Conservation (phyloP, 495 filamentous ascomycete species). For the Hypoxylon lienhwacheense region DNA sequence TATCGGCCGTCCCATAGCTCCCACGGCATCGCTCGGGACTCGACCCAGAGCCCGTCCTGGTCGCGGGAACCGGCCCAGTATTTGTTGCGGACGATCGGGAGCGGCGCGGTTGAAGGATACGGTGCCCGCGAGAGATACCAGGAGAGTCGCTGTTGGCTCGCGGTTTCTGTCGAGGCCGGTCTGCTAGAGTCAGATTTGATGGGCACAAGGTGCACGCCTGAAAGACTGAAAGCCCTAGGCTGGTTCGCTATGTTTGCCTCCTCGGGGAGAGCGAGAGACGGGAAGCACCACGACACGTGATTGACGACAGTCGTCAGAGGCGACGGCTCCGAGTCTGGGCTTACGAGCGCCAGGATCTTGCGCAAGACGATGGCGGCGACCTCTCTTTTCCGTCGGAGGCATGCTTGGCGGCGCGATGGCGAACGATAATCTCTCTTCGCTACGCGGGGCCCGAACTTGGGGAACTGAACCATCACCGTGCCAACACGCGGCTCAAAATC, state of each 20-base stretch:
- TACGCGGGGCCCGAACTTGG: slow-evolving; percentile 24
- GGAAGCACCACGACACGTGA: slow-evolving; percentile 44
- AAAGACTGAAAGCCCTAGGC: slow-evolving; percentile 55
- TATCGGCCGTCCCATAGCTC: slow-evolving; percentile 77
- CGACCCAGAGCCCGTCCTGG: slow-evolving; percentile 3
- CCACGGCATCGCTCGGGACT: slow-evolving; percentile 45
- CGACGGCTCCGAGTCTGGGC: slow-evolving; percentile 40
- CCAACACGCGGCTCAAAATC: slow-evolving; percentile 47
- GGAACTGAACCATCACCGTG: slow-evolving; percentile 47
- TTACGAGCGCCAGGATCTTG: slow-evolving; percentile 44
- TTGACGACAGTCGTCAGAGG: slow-evolving; percentile 39
- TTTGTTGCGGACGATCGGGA: slow-evolving; percentile 13
- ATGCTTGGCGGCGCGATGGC: slow-evolving; percentile 29
- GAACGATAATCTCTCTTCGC: slow-evolving; percentile 17
- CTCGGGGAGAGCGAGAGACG: slow-evolving; percentile 26
- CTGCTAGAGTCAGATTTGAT: slow-evolving; percentile 26
- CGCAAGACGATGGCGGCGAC: slow-evolving; percentile 47
- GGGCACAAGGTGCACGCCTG: slow-evolving; percentile 58
- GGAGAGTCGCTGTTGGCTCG: slow-evolving; percentile 18
- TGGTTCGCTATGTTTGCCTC: not conserved
- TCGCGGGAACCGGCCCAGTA: slow-evolving; percentile 8
- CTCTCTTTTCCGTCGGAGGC: slow-evolving; percentile 38
- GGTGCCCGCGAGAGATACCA: slow-evolving; percentile 51
- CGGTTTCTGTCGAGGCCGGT: not conserved
- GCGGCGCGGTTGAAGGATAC: slow-evolving; percentile 32